Base-by-base conservation (phyloP, 768 basidiomycete genomes). In the Boletus subcaerulescens region DNA sequence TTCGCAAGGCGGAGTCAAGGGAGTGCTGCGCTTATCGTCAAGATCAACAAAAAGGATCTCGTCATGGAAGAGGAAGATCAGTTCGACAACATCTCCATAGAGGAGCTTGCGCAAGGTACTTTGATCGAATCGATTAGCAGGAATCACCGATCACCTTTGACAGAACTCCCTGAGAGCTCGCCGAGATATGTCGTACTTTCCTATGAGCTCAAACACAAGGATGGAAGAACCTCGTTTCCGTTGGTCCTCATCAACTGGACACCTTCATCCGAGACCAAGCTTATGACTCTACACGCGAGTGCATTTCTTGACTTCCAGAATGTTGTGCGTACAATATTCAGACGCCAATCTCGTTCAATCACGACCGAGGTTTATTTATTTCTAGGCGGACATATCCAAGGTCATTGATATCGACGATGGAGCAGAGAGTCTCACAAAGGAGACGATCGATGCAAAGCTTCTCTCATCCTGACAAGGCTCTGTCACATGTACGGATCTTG, bases 211-310 rank as follows among this genome's bases (percentile, higher is more conserved):
- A 77, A 78, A 48, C 91, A 95, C 68, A 67, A 67, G 10, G 93
- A 96, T 64, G 93, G 93, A 4, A 78, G 94, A 45, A 89, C 78
- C 56, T 93, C 91, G 1, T 91, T 86, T 61, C 93, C 93, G 2
- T 76, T 97, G 12, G 84, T 91, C 13, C 77, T 96, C 45, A 74
- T 97, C 69, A 94, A 95, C 74, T 97, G 93, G 93, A 81, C 83
- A 24, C 94, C 93, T 17, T 78, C 75, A 4, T 78, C 85, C 62
- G 92, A 94, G 68, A 92, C 81, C 31, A 80, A 83, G 26, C 74
- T 91, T 61, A 74, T 82, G 55, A 91, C 92, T 5, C 77, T 96
- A 6, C 90, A 97, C 62, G 93, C 93, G 3, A 92, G 89, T 58
- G 87, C 86, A 35, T 74, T 90, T 40, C 65, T 91, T 48, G 81